These are phyloP conservation scores for Cenchrus fungigraminus DNA, from an alignment of 176 grass and related monocot genomes.

Conservation along the genomic window DNA sequence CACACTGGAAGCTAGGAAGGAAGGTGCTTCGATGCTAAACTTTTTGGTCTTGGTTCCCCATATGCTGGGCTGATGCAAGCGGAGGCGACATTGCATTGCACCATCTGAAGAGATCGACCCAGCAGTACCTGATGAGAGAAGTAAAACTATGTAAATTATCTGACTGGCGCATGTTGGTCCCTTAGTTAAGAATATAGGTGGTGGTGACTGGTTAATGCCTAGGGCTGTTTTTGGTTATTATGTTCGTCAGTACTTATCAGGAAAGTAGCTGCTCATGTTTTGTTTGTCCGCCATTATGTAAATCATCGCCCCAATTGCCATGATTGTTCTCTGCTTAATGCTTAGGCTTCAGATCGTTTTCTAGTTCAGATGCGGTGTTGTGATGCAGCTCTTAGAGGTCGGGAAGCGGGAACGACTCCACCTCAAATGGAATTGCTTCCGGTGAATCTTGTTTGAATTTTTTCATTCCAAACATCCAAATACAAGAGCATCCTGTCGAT, in stretches of 20 bases:
- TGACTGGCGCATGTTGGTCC: slow-evolving; percentile 42
- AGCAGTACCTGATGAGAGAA: slow-evolving; percentile 30
- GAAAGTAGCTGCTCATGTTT: slow-evolving; percentile 53
- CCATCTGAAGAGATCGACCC: slow-evolving; percentile 22
- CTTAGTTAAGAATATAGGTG: slow-evolving; percentile 44
- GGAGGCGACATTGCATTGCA: background rate
- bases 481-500: background rate
- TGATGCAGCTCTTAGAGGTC: background rate
- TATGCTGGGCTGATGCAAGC: slow-evolving; percentile 20
- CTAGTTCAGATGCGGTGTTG: background rate
- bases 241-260: slow-evolving; percentile 15
- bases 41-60: slow-evolving; percentile 39
- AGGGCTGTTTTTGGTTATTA: slow-evolving; percentile 39
- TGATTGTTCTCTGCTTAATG: background rate
- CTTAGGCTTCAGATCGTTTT: background rate
- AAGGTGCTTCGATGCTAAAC: background rate
- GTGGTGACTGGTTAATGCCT: slow-evolving; percentile 49
- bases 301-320: slow-evolving; percentile 33
- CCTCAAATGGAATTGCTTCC: background rate
- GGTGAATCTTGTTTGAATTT: background rate
- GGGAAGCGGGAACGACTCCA: too few species aligned
- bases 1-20: slow-evolving; percentile 54
- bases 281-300: slow-evolving; percentile 55
- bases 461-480: too few species aligned
- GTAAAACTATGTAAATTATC: slow-evolving; percentile 64